Evolutionary conservation across 495 filamentous ascomycete species (phyloP).

Genomic region (Aspergillus asperescens): DNA sequence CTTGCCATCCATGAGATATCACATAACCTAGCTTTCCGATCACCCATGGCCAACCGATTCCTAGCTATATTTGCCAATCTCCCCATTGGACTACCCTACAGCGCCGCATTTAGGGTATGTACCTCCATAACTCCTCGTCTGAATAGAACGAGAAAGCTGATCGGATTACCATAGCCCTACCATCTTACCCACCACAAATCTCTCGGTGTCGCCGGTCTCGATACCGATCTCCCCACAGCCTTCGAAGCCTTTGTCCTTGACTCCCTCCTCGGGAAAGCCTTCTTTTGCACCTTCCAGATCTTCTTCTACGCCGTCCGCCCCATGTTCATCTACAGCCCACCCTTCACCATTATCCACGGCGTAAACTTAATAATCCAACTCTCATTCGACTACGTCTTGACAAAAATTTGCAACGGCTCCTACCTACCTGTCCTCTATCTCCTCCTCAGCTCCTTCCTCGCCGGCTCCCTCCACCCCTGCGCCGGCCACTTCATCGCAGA

Average conservation of each 20-base stretch:
- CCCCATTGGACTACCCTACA: conserved; percentile 93
- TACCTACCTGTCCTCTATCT: conserved; percentile 67
- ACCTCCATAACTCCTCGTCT: not conserved
- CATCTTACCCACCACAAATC: conserved; percentile 99
- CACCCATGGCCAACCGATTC: conserved; percentile 73
- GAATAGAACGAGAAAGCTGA: conserved; percentile 3
- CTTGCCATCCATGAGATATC: conserved; percentile 98
- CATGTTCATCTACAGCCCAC: conserved; percentile 87
- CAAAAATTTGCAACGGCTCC: conserved; percentile 50
- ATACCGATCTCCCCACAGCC: conserved; percentile 91
- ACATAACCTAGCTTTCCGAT: conserved; percentile 92
- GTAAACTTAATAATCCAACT: conserved; percentile 75
- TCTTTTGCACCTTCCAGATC: conserved; percentile 99
- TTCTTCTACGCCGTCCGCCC: conserved; percentile 99
- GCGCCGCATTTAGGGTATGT: conserved; percentile 83
- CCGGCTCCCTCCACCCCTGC: conserved; percentile 88
- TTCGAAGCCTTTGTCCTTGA: conserved; percentile 91
- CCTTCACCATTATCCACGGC: conserved; percentile 78
- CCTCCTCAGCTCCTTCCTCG: conserved; percentile 81
- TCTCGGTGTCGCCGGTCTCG: conserved; percentile 90
- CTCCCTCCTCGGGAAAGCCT: conserved; percentile 94
- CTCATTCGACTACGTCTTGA: conserved; percentile 67
- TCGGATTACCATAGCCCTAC: conserved; percentile 61
- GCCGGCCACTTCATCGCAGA: conserved; percentile 99
- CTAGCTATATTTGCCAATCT: conserved; percentile 92